phyloP scores from a whole-genome alignment of 2,329 filamentous ascomycete genomes.

The Colletotrichum caudatum region DNA sequence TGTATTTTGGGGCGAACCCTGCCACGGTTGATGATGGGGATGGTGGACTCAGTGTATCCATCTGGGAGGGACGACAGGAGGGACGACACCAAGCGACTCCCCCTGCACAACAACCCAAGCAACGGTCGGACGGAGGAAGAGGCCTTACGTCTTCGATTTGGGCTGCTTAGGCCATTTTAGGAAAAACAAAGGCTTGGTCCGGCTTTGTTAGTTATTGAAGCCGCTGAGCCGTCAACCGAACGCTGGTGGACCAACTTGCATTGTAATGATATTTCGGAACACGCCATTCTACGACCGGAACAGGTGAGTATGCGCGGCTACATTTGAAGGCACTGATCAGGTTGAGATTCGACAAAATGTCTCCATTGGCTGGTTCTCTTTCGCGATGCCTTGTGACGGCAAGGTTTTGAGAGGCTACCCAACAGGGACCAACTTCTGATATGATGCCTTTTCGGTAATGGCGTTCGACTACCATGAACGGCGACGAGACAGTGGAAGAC shows the following conservation, averaged over 20 bases:
- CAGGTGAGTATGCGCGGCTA: neutral
- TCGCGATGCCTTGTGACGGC: neutral
- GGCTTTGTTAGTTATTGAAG: neutral
- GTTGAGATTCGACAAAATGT: neutral
- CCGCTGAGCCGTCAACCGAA: neutral
- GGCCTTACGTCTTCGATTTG: constrained; percentile 27
- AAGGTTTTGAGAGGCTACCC: neutral
- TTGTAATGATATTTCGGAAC: neutral
- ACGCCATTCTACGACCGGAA: neutral
- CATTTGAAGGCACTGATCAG: neutral
- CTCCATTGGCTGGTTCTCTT: neutral
- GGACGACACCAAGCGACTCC: neutral
- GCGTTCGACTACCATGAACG: neutral
- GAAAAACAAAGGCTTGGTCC: neutral
- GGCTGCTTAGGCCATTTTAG: neutral
- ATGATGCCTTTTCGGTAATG: neutral
- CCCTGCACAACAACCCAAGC: neutral
- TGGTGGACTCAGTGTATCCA: constrained; percentile 10
- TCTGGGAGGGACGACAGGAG: neutral
- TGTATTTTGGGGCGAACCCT: constrained; percentile 30
- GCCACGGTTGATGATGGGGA: constrained; percentile 8
- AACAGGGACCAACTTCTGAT: neutral
- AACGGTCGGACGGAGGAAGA: neutral
- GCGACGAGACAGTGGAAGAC: neutral
- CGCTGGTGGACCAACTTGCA: neutral